These are phyloP conservation scores for Aspergillus intermedius DNA, from an alignment of 2,329 filamentous ascomycete species.

Conservation along the genomic window DNA sequence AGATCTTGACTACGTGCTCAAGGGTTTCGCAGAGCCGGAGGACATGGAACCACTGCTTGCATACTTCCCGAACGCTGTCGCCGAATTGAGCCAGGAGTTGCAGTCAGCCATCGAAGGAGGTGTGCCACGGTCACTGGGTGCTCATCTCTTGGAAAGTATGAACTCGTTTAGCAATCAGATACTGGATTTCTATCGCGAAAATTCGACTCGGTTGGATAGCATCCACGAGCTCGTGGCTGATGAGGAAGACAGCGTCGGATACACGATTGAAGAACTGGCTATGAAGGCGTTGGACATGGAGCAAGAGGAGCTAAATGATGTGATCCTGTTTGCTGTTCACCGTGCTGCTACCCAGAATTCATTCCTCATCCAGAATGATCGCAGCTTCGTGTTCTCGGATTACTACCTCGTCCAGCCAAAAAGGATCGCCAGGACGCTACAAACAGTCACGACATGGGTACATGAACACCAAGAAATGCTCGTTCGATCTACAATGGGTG, in stretches of 20 bases:
- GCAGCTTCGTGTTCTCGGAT: conserved; percentile 27
- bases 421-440: conserved; percentile 42
- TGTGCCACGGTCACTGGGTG: conserved; percentile 33
- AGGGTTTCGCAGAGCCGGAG: conserved; percentile 41
- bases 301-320: conserved; percentile 22
- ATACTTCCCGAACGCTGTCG: conserved; percentile 41
- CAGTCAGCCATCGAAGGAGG: conserved; percentile 36
- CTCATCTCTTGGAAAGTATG: conserved; percentile 30
- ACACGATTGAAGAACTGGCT: conserved; percentile 34
- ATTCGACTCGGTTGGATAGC: conserved; percentile 29
- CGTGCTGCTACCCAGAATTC: conserved; percentile 24
- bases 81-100: conserved; percentile 22
- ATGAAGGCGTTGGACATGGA: conserved; percentile 27
- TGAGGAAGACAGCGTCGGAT: conserved; percentile 24
- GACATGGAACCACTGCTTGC: conserved; percentile 44
- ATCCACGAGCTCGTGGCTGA: conserved; percentile 35
- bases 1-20: conserved; percentile 44
- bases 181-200: conserved; percentile 27
- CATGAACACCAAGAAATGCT: conserved; percentile 43
- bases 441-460: conserved; percentile 51
- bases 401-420: conserved; percentile 48
- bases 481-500: conserved; percentile 19
- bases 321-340: conserved; percentile 31
- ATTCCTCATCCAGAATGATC: conserved; percentile 30
- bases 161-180: conserved; percentile 27